These are phyloP conservation scores for Suhomyces tanzawaensis DNA, from an alignment of 805 yeast genomes.

Conservation along the genomic window DNA sequence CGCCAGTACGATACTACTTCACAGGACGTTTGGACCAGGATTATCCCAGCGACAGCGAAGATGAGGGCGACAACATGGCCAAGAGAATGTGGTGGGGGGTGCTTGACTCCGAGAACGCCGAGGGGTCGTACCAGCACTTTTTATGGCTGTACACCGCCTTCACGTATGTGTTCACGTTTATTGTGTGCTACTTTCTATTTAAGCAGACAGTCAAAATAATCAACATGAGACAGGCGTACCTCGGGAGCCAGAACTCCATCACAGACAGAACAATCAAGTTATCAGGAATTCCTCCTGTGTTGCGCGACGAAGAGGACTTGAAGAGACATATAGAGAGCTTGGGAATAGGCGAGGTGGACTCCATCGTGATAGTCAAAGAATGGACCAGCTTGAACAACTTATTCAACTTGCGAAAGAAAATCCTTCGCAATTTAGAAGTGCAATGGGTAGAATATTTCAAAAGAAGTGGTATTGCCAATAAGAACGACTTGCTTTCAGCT, in stretches of 20 bases:
- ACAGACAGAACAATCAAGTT: slow-evolving; percentile 88
- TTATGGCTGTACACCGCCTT: slow-evolving; percentile 85
- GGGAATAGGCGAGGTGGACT: slow-evolving; percentile 75
- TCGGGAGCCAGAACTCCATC: slow-evolving; percentile 83
- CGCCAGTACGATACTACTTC: slow-evolving; percentile 80
- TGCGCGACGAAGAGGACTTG: slow-evolving; percentile 69
- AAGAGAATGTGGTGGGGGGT: slow-evolving; percentile 2
- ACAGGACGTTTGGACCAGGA: slow-evolving; percentile 70
- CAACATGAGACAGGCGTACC: slow-evolving; percentile 69
- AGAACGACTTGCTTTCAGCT: slow-evolving; percentile 27
- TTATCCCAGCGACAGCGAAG: slow-evolving; percentile 23
- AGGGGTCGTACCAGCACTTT: slow-evolving; percentile 48
- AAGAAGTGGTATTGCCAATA: slow-evolving; percentile 27
- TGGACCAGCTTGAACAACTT: slow-evolving; percentile 75
- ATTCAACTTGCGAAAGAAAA: slow-evolving; percentile 53
- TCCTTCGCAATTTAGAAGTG: slow-evolving; percentile 60
- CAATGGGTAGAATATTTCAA: slow-evolving; percentile 69
- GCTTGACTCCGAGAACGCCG: slow-evolving; percentile 11
- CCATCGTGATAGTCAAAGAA: slow-evolving; percentile 78
- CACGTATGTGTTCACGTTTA: slow-evolving; percentile 78
- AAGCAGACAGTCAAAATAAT: slow-evolving; percentile 74
- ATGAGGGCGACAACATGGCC: slow-evolving; percentile 12
- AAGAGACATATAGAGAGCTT: slow-evolving; percentile 73
- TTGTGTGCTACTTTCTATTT: slow-evolving; percentile 59
- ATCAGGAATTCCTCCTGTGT: slow-evolving; percentile 82